These are phyloP conservation scores for Suillus alpinus DNA, from an alignment of 768 basidiomycete genomes.

Conservation along the genomic window DNA sequence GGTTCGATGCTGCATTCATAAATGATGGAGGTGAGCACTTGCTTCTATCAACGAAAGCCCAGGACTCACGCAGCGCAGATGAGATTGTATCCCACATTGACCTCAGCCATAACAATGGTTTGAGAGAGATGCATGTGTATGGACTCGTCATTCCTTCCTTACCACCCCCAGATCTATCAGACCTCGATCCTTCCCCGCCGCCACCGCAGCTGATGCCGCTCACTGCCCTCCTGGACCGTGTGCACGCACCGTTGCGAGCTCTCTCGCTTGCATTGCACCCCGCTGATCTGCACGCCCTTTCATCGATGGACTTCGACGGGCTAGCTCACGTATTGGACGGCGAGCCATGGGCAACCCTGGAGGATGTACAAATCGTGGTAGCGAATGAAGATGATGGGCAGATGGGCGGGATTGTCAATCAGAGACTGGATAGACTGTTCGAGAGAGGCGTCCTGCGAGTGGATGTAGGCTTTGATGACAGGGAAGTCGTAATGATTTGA, in stretches of 20 bases:
- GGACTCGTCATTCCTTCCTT: slow-evolving; percentile 31
- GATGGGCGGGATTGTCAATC: slow-evolving; percentile 22
- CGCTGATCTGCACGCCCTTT: slow-evolving; percentile 28
- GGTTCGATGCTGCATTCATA: slow-evolving; percentile 29
- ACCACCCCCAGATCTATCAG: slow-evolving; percentile 23
- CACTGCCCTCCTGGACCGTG: slow-evolving; percentile 24
- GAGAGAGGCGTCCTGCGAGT: slow-evolving; percentile 28
- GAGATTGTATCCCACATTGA: slow-evolving; percentile 25
- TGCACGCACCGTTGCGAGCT: slow-evolving; percentile 26
- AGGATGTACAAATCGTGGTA: slow-evolving; percentile 27
- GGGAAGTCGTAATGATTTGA: slow-evolving; percentile 19
- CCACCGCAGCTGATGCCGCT: slow-evolving; percentile 19
- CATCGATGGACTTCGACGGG: slow-evolving; percentile 29
- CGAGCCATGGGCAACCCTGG: slow-evolving; percentile 19
- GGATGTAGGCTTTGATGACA: slow-evolving; percentile 30
- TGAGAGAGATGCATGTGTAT: slow-evolving; percentile 31
- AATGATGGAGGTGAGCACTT: slow-evolving; percentile 26
- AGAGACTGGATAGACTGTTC: slow-evolving; percentile 17
- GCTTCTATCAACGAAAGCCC: background rate
- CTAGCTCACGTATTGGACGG: slow-evolving; percentile 21
- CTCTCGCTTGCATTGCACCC: slow-evolving; percentile 30
- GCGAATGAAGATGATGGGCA: slow-evolving; percentile 28
- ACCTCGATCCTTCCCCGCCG: slow-evolving; percentile 8
- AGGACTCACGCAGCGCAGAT: slow-evolving; percentile 19
- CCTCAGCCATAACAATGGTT: slow-evolving; percentile 21